Base-by-base conservation (phyloP, 768 basidiomycete species). In the Suillus paluster region DNA sequence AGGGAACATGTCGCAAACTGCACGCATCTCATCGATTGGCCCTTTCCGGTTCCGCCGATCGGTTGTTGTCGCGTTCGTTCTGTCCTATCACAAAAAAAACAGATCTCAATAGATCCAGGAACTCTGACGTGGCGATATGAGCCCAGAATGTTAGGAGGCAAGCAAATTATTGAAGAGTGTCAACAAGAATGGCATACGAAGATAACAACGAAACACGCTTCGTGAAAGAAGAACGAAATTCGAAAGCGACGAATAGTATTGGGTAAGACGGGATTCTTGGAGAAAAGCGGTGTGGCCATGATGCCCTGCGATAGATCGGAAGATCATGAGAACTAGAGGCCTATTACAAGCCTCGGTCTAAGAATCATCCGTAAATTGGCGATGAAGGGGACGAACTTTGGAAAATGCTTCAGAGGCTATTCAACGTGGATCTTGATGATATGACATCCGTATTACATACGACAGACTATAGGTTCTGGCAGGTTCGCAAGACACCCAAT, bases 131-230 rank as follows among this genome's bases (percentile, higher is more conserved):
- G 36, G 54, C 54, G 2, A 49, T 59, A 34, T 44, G 58, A 36
- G 30, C 6, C 45, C 14, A 58, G 45, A 58, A 30, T 23, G 33
- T 36, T 23, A 14, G 23, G 54, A 44, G 9, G 42, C n/a, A 9
- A 44, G 7, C 19, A 44, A 41, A 41, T 14, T 21, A 36, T 53
- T 36, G 7, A 53, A 57, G 21, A 36, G 39, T 44, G 15, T 33
- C 54, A 61, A 33, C 30, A 42, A 53, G 46, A 33, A 55, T 27
- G 15, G 46, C 33, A 15, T 50, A 63, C 36, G 23, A 60, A 54
- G 57, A 67, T 46, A 56, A 67, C 66, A 63, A 71, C 63, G 66
- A 67, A 67, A 69, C 73, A 60, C 70, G 66, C 63, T 56, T 61
- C 62, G 62, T 65, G 71, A 68, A 73, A 68, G 55, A 44, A 65